These are phyloP conservation scores for Carnegiea gigantea DNA, from an alignment of 179 eudicot genomes.

Conservation along the genomic window DNA sequence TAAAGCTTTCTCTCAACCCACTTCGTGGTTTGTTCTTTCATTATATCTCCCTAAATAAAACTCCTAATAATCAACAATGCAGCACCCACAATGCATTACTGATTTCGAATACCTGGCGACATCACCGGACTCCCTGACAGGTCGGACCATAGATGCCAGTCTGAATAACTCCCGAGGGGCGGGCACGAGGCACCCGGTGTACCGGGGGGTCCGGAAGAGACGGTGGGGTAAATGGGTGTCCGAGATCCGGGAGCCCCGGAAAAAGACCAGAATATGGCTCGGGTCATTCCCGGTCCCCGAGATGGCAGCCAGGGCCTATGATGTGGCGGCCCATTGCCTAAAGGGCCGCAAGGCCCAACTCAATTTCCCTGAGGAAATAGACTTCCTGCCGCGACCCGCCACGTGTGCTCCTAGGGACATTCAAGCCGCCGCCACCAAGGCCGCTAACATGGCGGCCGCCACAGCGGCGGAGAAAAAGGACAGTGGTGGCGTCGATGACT, in stretches of 20 bases:
- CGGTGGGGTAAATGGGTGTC: slow-evolving; percentile 82
- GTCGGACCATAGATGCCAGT: background rate
- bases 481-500: slow-evolving; percentile 31
- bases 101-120: slow-evolving; percentile 21
- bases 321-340: slow-evolving; percentile 59
- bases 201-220: slow-evolving; percentile 57
- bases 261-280: slow-evolving; percentile 62
- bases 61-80: slow-evolving; percentile 25
- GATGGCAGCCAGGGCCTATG: slow-evolving; percentile 74
- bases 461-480: slow-evolving; percentile 22
- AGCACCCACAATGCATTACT: slow-evolving; percentile 32
- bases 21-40: background rate
- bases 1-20: background rate
- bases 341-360: slow-evolving; percentile 55
- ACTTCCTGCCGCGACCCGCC: slow-evolving; percentile 46
- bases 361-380: slow-evolving; percentile 55
- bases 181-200: slow-evolving; percentile 54
- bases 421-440: slow-evolving; percentile 54
- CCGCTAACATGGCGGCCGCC: slow-evolving; percentile 36
- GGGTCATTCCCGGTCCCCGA: slow-evolving; percentile 61
- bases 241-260: slow-evolving; percentile 64
- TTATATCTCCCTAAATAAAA: background rate
- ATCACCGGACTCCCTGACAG: slow-evolving; percentile 21
- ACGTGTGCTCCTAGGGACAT: slow-evolving; percentile 50
- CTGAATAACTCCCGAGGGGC: background rate